A percentile compares a stretch with the other conserved stretches of the same genome.
phyloP scores from a whole-genome alignment of 2,329 filamentous ascomycete genomes.

The Alternaria viburni region DNA sequence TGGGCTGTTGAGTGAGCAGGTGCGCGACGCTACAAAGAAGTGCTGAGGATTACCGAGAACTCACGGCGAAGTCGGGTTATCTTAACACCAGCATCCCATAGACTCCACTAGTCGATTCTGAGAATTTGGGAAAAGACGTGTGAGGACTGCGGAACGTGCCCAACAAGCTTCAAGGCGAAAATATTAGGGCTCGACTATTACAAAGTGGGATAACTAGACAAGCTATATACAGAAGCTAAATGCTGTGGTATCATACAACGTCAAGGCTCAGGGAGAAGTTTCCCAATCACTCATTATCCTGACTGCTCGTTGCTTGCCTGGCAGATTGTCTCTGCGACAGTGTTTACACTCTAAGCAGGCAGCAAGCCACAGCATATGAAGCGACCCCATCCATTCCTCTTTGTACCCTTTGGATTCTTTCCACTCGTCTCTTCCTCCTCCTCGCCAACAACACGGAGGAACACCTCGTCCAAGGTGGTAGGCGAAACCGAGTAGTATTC shows the following conservation, averaged over 20 bases:
- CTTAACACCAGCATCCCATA: neutral
- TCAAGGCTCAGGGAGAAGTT: neutral
- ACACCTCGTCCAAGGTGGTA: slow-evolving; percentile 89
- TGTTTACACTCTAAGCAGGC: neutral
- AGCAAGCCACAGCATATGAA: neutral
- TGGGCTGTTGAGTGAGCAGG: neutral
- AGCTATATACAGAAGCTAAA: neutral
- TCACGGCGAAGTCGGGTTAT: neutral
- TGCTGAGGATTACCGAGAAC: neutral
- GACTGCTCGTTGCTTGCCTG: neutral
- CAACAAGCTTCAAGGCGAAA: neutral
- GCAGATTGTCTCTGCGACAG: neutral
- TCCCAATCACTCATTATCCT: neutral
- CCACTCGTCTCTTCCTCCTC: slow-evolving; percentile 59
- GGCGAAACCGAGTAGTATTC: slow-evolving; percentile 88
- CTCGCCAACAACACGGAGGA: slow-evolving; percentile 80
- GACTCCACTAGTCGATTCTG: neutral
- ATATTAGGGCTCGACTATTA: neutral
- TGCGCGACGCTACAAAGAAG: neutral
- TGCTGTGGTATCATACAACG: neutral
- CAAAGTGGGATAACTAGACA: neutral
- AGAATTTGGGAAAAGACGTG: neutral
- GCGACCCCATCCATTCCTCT: neutral
- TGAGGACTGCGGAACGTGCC: neutral
- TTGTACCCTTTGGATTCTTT: slow-evolving; percentile 12